A percentile compares a stretch with the other conserved stretches of the same genome.
These are phyloP conservation scores for Penicillium simplicissimum DNA, from an alignment of 495 filamentous ascomycete species.

Conservation along the genomic window DNA sequence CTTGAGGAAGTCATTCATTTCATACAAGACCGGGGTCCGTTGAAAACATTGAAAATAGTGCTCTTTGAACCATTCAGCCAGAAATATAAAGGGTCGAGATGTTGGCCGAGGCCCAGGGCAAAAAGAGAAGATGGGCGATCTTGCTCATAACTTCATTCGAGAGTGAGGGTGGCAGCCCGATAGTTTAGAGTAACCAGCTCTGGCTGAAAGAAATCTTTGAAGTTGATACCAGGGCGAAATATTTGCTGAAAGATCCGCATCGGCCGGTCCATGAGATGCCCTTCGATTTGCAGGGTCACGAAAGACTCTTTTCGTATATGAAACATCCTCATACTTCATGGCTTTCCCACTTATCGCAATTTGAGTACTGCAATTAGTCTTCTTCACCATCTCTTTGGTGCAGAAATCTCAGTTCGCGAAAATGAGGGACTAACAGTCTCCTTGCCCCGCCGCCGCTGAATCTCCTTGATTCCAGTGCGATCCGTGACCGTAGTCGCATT, in stretches of 20 bases:
- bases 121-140: background rate
- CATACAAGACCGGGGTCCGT: no score
- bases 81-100: background rate
- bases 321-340: background rate
- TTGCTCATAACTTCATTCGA: background rate
- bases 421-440: slow-evolving; percentile 59
- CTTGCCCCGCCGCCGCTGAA: slow-evolving; percentile 47
- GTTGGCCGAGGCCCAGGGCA: background rate
- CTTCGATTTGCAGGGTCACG: background rate
- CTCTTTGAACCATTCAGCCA: background rate
- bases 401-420: slow-evolving; percentile 60
- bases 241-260: background rate
- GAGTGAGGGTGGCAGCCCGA: background rate
- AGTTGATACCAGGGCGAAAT: background rate
- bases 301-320: background rate
- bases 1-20: background rate
- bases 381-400: slow-evolving; percentile 59
- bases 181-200: background rate
- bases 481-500: slow-evolving; percentile 85
- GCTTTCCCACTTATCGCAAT: background rate
- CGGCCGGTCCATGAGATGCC: background rate
- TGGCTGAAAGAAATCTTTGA: background rate
- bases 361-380: background rate
- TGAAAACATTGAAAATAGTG: no score
- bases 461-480: slow-evolving; percentile 68